Evolutionary conservation across 352 stramenopile genomes (phyloP).

Genomic region (Phytophthora citricola): DNA sequence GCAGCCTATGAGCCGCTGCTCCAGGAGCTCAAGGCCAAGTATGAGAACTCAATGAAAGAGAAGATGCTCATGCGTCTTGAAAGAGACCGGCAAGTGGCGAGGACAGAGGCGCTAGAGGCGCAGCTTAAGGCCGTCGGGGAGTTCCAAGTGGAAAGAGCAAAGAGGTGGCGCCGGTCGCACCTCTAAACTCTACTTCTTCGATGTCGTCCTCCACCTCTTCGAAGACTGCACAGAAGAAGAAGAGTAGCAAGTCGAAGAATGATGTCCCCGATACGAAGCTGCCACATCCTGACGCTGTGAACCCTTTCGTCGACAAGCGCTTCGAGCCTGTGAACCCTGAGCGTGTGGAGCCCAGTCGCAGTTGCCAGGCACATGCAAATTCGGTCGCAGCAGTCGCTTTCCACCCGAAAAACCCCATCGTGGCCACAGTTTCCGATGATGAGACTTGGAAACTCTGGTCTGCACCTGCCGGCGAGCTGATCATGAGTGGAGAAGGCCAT

Average conservation of each 20-base stretch:
- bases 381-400: conserved; percentile 91
- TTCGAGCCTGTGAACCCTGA: conserved; percentile 75
- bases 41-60: conserved; percentile 96
- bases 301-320: conserved; percentile 77
- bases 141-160: conserved; percentile 32
- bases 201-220: conserved; percentile 16
- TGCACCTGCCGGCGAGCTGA: conserved; percentile 91
- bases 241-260: conserved; percentile 41
- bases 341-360: conserved; percentile 86
- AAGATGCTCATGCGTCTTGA: conserved; percentile 97
- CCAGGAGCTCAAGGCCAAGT: conserved; percentile 93
- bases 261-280: conserved; percentile 65
- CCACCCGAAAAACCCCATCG: conserved; percentile 92
- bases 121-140: conserved; percentile 72
- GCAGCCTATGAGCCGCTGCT: conserved; percentile 93
- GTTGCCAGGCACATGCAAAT: conserved; percentile 92
- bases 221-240: conserved; percentile 49
- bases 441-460: conserved; percentile 96
- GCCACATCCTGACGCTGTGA: conserved; percentile 61
- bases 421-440: conserved; percentile 95
- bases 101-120: conserved; percentile 87
- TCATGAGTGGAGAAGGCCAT: conserved; percentile 96
- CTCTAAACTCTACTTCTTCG: conserved; percentile 24
- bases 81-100: conserved; percentile 90
- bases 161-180: conserved; percentile 32